phyloP scores from a whole-genome alignment of 2,329 filamentous ascomycete genomes.

The Penicillium frequentans region DNA sequence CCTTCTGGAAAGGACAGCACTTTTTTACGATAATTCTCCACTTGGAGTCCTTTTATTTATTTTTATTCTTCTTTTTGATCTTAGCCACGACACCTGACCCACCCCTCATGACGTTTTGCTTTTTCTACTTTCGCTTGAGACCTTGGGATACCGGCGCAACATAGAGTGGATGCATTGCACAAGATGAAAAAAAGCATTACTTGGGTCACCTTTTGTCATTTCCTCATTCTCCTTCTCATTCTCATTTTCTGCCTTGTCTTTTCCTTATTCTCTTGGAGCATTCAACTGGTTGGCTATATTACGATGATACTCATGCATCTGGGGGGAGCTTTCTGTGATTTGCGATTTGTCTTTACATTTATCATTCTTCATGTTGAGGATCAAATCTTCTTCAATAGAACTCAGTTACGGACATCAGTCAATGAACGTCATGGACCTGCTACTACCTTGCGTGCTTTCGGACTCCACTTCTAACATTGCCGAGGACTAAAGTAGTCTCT shows the following conservation, averaged over 20 bases:
- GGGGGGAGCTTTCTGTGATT: constrained; percentile 31
- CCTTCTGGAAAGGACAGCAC: constrained; percentile 18
- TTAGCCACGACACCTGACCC: constrained; percentile 23
- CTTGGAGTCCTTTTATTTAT: background rate
- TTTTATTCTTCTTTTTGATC: constrained; percentile 7
- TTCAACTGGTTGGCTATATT: constrained; percentile 25
- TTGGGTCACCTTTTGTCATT: constrained; percentile 20
- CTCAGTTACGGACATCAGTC: background rate
- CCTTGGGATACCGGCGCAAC: constrained; percentile 28
- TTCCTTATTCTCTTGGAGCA: constrained; percentile 24
- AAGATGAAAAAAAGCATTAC: constrained; percentile 28
- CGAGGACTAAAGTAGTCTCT: constrained; percentile 1
- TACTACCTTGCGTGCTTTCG: background rate
- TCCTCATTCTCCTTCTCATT: constrained; percentile 10
- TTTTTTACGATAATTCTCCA: constrained; percentile 4
- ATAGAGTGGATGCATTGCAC: constrained; percentile 39
- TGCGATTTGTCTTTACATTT: background rate
- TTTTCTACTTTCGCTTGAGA: constrained; percentile 17
- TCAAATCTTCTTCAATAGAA: background rate
- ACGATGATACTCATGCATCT: constrained; percentile 37
- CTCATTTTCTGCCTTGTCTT: constrained; percentile 15
- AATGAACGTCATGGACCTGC: background rate
- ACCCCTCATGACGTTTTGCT: constrained; percentile 5
- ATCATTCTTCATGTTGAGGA: background rate
- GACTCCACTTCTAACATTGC: background rate